Percentiles rank a stretch among this genome's conserved stretches.
Evolutionary conservation across 331 rosid genomes (phyloP).

Genomic region (Malus hybrid): DNA sequence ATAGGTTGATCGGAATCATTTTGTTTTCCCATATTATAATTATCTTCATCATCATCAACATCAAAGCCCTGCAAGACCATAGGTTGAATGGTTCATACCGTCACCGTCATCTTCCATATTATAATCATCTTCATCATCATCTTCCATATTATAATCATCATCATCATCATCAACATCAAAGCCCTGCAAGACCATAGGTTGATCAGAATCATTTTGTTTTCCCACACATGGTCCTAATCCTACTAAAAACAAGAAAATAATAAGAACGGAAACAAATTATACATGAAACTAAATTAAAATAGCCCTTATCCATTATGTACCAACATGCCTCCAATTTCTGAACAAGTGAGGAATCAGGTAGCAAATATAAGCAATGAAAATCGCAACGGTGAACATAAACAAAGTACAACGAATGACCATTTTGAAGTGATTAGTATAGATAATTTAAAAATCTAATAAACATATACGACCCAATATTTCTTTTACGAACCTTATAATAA

Average conservation of each 20-base stretch:
- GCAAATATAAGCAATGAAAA: not conserved
- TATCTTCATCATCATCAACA: too few relatives aligned
- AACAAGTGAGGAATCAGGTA: not conserved
- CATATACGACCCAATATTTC: not conserved
- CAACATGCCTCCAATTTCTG: not conserved
- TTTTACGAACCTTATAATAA: constrained; percentile 13
- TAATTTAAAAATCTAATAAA: not conserved
- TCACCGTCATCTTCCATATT: too few relatives aligned
- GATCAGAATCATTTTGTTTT: not conserved
- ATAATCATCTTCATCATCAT: too few relatives aligned
- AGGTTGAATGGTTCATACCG: too few relatives aligned
- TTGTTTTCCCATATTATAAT: too few relatives aligned
- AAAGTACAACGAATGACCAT: too few relatives aligned
- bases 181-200: constrained; percentile 9
- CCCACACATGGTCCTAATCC: not conserved
- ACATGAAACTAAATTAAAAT: not conserved
- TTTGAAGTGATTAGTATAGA: too few relatives aligned
- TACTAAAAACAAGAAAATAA: not conserved
- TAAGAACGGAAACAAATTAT: not conserved
- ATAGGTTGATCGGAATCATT: too few relatives aligned
- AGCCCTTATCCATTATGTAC: not conserved
- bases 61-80: too few relatives aligned
- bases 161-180: constrained; percentile 23
- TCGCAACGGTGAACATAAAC: not conserved
- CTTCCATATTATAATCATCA: constrained; percentile 18